Conservation (phyloP, 1,139 yeast genomes). For the Taphrina populina region DNA sequence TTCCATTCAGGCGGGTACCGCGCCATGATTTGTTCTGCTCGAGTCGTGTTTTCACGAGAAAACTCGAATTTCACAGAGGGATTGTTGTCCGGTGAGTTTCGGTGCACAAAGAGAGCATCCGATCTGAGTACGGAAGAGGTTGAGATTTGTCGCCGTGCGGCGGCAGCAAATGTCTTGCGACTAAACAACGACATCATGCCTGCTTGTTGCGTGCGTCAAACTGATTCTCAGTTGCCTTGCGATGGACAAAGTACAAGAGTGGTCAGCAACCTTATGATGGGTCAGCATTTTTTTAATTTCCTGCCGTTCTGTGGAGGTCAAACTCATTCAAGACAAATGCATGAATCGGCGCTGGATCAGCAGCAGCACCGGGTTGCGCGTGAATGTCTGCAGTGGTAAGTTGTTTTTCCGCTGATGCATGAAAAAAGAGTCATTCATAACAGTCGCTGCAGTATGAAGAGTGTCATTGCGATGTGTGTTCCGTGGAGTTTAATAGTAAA, state of each 20-base stretch:
- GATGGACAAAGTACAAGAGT: no score
- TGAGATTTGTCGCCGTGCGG: no score
- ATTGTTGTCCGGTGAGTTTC: conserved; percentile 69
- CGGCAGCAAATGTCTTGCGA: no score
- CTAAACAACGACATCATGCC: no score
- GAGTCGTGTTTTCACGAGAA: conserved; percentile 61
- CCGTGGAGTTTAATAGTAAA: conserved; percentile 49
- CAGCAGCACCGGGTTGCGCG: no score
- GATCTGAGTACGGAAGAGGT: conserved; percentile 5
- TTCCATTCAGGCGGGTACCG: conserved; percentile 70
- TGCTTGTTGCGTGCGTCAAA: no score
- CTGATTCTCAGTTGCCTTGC: no score
- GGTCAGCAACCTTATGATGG: not conserved
- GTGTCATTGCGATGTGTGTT: conserved; percentile 92
- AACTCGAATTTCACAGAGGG: conserved; percentile 71
- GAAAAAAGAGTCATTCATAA: not conserved
- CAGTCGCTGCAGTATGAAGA: conserved; percentile 45
- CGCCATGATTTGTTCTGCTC: conserved; percentile 66
- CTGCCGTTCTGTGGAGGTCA: not conserved
- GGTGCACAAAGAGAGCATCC: conserved; percentile 41
- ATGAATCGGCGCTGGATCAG: no score
- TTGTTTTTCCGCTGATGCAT: not conserved
- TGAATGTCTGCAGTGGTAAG: conserved; percentile 29
- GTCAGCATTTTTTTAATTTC: not conserved
- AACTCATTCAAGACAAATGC: no score